Evolutionary conservation across 2,329 filamentous ascomycete species (phyloP), one percentile per base, ranked within the genome.

Genomic region (Tolypocladium amazonense): DNA sequence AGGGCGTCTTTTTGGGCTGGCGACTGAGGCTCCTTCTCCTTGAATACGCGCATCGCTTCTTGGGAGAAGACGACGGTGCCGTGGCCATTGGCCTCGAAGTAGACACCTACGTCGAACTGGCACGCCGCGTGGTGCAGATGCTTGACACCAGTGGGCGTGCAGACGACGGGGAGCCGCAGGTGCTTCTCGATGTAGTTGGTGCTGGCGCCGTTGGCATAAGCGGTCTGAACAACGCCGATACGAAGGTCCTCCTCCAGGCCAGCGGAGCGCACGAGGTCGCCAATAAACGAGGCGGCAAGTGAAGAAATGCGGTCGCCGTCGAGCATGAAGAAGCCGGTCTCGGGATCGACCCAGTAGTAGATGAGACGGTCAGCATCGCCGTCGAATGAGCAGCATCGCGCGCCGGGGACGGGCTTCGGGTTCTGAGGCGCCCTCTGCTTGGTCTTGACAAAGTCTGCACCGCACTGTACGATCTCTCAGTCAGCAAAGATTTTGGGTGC

Each of bases 1-100:
- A 97, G 83, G 2, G 93, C 90, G 67, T 91, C 89, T 71, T 93
- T 89, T 74, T 97, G 92, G 8, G 90, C 93, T 0, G 94, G 93
- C 0, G 91, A 96, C 73, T 95, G 88, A 7, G 94, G 92, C 70
- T 91, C 83, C 62, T 88, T 88, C 67, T 85, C 88, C 65, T 81
- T 82, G 76, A 99, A 95, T 56, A 84, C 82, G 66, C 88, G 87
- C 55, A 93, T 79, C 4, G 93, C 93, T 61, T 90, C 86, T 60
- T 88, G 84, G 1, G 90, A 96, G 81, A 99, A 99, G 59, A 97
- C 87, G 41, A 97, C 89, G 12, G 94, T 99, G 65, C 94, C 94
- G 75, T 99, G 94, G 37, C 94, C 94, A 72, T 99, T 99, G 65
- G 94, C 94, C 78, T 99, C 94, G 69, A 99, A 99, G 79, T 99